These are phyloP conservation scores for Peribolospora baueri DNA, from an alignment of 768 basidiomycete genomes.

Conservation along the genomic window DNA sequence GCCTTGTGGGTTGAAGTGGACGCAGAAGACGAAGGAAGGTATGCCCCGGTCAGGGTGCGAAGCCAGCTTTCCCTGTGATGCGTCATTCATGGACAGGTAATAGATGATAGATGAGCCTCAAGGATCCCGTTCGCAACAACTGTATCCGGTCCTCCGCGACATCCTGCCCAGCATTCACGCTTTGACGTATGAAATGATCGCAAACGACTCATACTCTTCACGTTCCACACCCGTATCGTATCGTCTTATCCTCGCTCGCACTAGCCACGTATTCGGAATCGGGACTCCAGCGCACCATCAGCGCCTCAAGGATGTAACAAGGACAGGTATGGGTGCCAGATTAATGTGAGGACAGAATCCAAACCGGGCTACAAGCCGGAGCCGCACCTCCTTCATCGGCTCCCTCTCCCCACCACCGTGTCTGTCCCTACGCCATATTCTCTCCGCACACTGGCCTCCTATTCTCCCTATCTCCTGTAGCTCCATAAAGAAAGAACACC, in stretches of 20 bases:
- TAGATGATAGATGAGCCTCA: background rate
- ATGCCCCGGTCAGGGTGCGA: constrained; percentile 50
- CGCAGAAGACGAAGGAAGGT: constrained; percentile 79
- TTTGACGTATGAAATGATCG: background rate
- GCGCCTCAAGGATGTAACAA: constrained; percentile 31
- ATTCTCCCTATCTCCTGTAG: too few species aligned
- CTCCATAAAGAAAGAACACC: too few species aligned
- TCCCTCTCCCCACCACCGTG: too few species aligned
- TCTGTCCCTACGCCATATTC: too few species aligned
- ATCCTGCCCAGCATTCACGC: too few species aligned
- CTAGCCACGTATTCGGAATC: constrained; percentile 66
- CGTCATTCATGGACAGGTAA: constrained; percentile 5
- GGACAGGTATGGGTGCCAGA: constrained; percentile 8
- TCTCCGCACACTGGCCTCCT: too few species aligned
- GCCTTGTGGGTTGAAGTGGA: constrained; percentile 72
- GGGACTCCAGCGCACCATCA: constrained; percentile 69
- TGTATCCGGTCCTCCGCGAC: too few species aligned
- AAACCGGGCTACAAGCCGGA: too few species aligned
- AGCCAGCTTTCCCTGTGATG: constrained; percentile 30
- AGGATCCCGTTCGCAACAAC: background rate
- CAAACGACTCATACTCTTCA: background rate
- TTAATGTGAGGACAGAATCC: background rate
- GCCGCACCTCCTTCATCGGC: too few species aligned
- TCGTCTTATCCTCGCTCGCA: constrained; percentile 77
- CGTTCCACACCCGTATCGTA: constrained; percentile 43